Base-by-base conservation (phyloP, 2,329 filamentous ascomycete species). In the Capronia coronata region DNA sequence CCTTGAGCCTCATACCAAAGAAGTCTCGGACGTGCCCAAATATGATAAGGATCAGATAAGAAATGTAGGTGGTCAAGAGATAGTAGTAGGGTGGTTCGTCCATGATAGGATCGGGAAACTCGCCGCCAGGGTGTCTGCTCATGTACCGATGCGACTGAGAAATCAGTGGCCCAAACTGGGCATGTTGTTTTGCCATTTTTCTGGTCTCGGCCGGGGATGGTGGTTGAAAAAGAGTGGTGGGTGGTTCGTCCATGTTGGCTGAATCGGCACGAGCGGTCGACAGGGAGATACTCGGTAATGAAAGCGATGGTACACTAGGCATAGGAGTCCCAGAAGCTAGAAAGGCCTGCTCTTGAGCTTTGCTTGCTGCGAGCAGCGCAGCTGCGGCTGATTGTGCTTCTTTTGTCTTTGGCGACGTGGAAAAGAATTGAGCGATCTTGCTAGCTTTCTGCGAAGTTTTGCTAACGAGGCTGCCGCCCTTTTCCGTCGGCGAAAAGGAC, bases 11-110 rank as follows among this genome's bases (percentile, higher is more conserved):
- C 76, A 97, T 96, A 68, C 93, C 91, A 66, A 98, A 97, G 71
- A 96, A 97, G 68, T 98, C 93, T 65, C 91, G 83, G 53, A 96
- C 82, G 66, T 98, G 93, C 49, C 93, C 93, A 58, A 96, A 90
- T 58, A 93, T 82, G 66, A 98, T 97, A 62, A 98, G 79, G 60
- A 97, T 83, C 57, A 98, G 78, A 69, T 98, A 98, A 71, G 89
- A 96, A 70, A 98, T 87, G 75, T 98, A 98, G 63, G 93, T 98
- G 29, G 93, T 97, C 61, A 98, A 79, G 63, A 98, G 81, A 71
- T 87, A 96, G 75, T 90, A 97, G 73, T 96, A 97, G 14, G 91
- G 88, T 35, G 93, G 91, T 68, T 96, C 91, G 64, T 98, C 93
- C 66, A 95, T 87, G 52, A 97, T 75, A 3, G 91, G 90, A 30